Evolutionary conservation across 2,329 filamentous ascomycete genomes (phyloP), one percentile per base, ranked within the genome.

Genomic region (Pyrenochaeta sp.): DNA sequence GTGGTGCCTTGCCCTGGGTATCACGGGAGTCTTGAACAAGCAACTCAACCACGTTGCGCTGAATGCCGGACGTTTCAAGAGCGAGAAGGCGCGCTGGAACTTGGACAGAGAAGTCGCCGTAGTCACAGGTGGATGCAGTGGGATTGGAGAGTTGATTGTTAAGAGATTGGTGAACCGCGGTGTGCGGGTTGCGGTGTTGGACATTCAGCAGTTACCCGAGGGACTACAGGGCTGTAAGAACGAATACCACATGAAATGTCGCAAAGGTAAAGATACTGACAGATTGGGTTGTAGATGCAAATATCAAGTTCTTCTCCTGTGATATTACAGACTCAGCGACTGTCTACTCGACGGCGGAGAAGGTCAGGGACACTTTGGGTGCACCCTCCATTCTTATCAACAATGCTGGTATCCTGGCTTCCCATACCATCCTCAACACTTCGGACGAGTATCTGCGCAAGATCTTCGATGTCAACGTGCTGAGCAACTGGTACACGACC

Each of bases 31-130:
- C 0, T 46, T 65, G 20, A 75, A 75, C 36, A 54, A 56, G 15
- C 54, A 60, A 29, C 56, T 75, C 4, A 76, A 74, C 29, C 54
- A 60, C 7, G 46, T 72, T 11, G 73, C 74, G 17, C 58, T 75
- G 20, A 75, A 81, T 67, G 72, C 75, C 39, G 80, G 75, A 66
- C 70, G 73, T 11, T 44, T 75, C 10, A 64, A 59, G 42, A 71
- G 71, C 6, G 68, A 74, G 51, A 73, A 72, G 54, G 65, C 71
- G 42, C 60, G 62, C 10, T 75, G 74, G 74, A 59, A 64, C 2
- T 75, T 66, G 68, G 61, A 55, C 4, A 33, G 60, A 6, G 74
- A 77, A 44, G 54, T 77, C 10, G 73, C 70, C 2, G 72, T 76
- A 27, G 60, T 77, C 1, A 77, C 74, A 2, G 74, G 74, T 9